Conservation (phyloP, 1,284 basidiomycete species). For the Tilletiaria anomala region DNA sequence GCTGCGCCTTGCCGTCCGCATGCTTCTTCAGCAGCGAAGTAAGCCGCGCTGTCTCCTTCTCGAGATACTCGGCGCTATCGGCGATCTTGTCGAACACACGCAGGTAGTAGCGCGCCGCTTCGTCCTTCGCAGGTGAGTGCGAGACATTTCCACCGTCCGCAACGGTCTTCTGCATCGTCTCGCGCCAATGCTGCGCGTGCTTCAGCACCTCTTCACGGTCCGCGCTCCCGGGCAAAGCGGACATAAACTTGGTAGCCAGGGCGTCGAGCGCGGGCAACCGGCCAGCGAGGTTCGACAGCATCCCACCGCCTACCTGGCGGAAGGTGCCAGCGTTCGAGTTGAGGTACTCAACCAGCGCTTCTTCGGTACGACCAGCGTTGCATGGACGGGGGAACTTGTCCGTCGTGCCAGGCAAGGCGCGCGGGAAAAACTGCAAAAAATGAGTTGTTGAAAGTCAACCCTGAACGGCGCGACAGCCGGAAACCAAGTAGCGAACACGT, state of each 20-base stretch:
- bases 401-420: neutral
- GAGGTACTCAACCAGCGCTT: slow-evolving; percentile 47
- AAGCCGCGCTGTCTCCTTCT: slow-evolving; percentile 67
- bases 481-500: too few species aligned
- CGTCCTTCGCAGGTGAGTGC: neutral
- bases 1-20: slow-evolving; percentile 23
- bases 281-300: slow-evolving; percentile 66
- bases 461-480: too few species aligned
- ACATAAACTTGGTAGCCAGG: neutral
- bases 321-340: slow-evolving; percentile 76
- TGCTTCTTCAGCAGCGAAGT: slow-evolving; percentile 55
- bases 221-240: slow-evolving; percentile 16
- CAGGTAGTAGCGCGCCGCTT: slow-evolving; percentile 1
- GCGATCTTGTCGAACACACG: slow-evolving; percentile 74
- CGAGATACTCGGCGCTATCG: slow-evolving; percentile 57
- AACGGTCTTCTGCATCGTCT: too few species aligned
- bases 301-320: slow-evolving; percentile 57
- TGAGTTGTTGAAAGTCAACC: too few species aligned
- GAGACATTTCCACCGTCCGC: too few species aligned
- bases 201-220: slow-evolving; percentile 46
- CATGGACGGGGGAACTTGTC: slow-evolving; percentile 50
- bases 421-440: neutral
- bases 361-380: slow-evolving; percentile 52
- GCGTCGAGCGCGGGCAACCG: slow-evolving; percentile 47
- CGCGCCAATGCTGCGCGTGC: slow-evolving; percentile 18